phyloP scores from a whole-genome alignment of 805 yeast genomes.

The Hanseniaspora thailandica region DNA sequence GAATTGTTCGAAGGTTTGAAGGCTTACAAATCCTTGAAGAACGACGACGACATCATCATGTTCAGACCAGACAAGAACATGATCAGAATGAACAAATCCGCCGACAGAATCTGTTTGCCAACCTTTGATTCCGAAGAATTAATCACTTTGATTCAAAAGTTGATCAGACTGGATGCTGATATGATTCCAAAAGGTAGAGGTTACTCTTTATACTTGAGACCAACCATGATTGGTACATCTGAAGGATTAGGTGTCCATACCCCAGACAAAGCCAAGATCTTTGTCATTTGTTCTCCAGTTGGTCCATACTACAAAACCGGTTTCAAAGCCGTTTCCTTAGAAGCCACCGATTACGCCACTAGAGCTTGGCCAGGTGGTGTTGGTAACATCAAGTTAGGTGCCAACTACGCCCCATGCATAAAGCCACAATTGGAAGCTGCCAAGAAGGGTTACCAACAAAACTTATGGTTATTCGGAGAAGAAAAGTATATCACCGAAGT shows the following conservation, averaged over 20 bases:
- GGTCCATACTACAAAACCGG: slow-evolving; percentile 95
- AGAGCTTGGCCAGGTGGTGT: slow-evolving; percentile 99
- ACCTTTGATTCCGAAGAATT: slow-evolving; percentile 70
- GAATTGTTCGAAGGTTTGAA: slow-evolving; percentile 93
- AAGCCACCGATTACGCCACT: slow-evolving; percentile 90
- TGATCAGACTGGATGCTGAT: slow-evolving; percentile 59
- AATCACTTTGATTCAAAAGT: slow-evolving; percentile 61
- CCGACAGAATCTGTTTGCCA: slow-evolving; percentile 81
- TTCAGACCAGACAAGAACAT: slow-evolving; percentile 89
- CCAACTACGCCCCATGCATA: slow-evolving; percentile 93
- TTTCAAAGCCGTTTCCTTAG: slow-evolving; percentile 85
- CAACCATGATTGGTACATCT: slow-evolving; percentile 89
- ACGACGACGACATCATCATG: slow-evolving; percentile 47
- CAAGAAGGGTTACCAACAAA: slow-evolving; percentile 83
- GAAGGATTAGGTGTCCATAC: slow-evolving; percentile 75
- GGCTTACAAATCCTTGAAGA: slow-evolving; percentile 62
- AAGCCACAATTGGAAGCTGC: slow-evolving; percentile 87
- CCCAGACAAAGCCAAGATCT: slow-evolving; percentile 73
- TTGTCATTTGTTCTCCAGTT: slow-evolving; percentile 85
- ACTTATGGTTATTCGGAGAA: slow-evolving; percentile 90
- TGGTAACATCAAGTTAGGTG: slow-evolving; percentile 93
- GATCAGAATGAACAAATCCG: slow-evolving; percentile 80
- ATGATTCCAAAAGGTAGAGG: slow-evolving; percentile 81
- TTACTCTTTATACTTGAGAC: slow-evolving; percentile 84
- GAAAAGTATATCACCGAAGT: slow-evolving; percentile 85